Conservation (phyloP, 768 basidiomycete species). For the Polyporus arcularius region DNA sequence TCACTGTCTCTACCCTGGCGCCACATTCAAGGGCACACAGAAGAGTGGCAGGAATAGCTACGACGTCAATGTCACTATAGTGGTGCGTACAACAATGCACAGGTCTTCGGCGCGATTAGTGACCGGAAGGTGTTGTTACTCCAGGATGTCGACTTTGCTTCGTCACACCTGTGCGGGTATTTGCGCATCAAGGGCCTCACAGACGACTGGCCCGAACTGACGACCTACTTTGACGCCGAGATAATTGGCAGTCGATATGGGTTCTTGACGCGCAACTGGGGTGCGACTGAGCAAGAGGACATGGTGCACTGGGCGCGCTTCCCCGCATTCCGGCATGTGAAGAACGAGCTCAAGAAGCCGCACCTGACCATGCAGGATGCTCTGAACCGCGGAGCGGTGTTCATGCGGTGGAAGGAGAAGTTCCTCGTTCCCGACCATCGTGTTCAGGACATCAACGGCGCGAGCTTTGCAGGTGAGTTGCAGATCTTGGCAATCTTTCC, state of each 20-base stretch:
- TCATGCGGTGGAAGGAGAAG: conserved; percentile 97
- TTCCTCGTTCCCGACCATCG: conserved; percentile 95
- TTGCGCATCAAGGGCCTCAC: conserved; percentile 91
- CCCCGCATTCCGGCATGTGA: conserved; percentile 84
- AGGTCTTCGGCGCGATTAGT: conserved; percentile 1
- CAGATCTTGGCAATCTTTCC: neutral
- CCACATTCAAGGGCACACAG: conserved; percentile 88
- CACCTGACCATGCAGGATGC: conserved; percentile 73
- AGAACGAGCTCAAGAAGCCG: conserved; percentile 76
- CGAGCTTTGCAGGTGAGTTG: conserved; percentile 86
- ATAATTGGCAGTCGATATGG: conserved; percentile 91
- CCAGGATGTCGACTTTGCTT: conserved; percentile 87
- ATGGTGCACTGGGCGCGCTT: conserved; percentile 94
- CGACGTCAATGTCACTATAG: conserved; percentile 90
- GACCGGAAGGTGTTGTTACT: conserved; percentile 4
- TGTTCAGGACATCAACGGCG: conserved; percentile 92
- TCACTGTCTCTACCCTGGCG: conserved; percentile 85
- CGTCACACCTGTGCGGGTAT: conserved; percentile 88
- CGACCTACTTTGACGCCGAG: conserved; percentile 96
- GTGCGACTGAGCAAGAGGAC: conserved; percentile 89
- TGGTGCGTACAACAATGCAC: conserved; percentile 56
- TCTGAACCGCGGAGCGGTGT: conserved; percentile 73
- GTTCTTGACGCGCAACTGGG: conserved; percentile 89
- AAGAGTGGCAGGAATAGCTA: conserved; percentile 93
- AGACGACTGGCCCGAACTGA: conserved; percentile 92